phyloP scores from a whole-genome alignment of 2,329 filamentous ascomycete genomes.

The Trichophyton simii region DNA sequence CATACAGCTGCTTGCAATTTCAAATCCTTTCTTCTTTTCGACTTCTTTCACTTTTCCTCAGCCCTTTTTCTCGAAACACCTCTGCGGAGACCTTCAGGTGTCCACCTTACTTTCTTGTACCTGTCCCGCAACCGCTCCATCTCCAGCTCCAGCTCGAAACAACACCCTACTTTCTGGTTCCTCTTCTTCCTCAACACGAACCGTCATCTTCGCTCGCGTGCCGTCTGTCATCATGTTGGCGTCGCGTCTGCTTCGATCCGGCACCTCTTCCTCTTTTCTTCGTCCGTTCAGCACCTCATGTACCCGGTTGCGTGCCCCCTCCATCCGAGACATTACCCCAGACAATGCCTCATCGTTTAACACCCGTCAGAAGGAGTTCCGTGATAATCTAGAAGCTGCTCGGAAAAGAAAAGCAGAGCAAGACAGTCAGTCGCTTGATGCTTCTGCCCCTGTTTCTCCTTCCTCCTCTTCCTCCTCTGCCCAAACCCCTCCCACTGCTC shows the following conservation, averaged over 20 bases:
- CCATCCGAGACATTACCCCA: constrained; percentile 71
- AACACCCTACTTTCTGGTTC: not conserved
- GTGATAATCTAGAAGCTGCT: constrained; percentile 63
- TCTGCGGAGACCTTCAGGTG: not conserved
- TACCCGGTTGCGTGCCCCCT: constrained; percentile 47
- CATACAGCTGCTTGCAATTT: constrained; percentile 2
- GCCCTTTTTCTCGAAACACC: not conserved
- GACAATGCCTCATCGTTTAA: constrained; percentile 65
- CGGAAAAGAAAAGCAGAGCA: constrained; percentile 65
- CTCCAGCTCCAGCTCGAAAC: not conserved
- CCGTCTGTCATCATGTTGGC: constrained; percentile 27
- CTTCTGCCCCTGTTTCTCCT: constrained; percentile 34
- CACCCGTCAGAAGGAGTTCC: constrained; percentile 71
- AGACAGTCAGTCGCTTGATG: constrained; percentile 61
- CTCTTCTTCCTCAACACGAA: constrained; percentile 8
- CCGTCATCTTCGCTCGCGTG: not conserved
- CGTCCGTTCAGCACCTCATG: constrained; percentile 49
- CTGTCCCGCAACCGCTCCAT: constrained; percentile 1
- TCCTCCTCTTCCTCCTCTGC: constrained; percentile 26
- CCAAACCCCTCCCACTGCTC: constrained; percentile 32
- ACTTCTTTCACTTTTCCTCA: constrained; percentile 5
- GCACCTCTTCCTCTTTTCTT: constrained; percentile 35
- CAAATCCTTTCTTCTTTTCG: not conserved
- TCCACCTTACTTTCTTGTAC: not conserved
- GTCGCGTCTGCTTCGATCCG: constrained; percentile 39